Evolutionary conservation across 2,329 filamentous ascomycete genomes (phyloP).

Genomic region (Trichoderma hamatum): DNA sequence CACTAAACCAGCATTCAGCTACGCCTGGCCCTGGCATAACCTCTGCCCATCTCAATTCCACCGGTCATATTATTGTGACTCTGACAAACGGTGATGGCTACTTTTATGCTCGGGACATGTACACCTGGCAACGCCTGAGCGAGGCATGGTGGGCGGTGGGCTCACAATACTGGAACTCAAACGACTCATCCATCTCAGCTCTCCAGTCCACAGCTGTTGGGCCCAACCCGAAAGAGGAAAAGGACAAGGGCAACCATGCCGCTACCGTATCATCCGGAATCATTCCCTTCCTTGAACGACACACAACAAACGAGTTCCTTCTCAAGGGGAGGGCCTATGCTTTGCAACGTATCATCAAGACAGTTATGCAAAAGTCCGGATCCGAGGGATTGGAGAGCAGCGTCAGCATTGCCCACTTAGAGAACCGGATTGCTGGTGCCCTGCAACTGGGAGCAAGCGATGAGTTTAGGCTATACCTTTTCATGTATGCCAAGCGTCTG

Average conservation of each 20-base stretch:
- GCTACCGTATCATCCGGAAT: slow-evolving; percentile 81
- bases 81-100: slow-evolving; percentile 95
- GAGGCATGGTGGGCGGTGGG: slow-evolving; percentile 98
- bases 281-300: slow-evolving; percentile 88
- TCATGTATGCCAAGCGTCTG: slow-evolving; percentile 96
- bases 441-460: slow-evolving; percentile 82
- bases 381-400: slow-evolving; percentile 90
- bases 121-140: slow-evolving; percentile 90
- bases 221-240: slow-evolving; percentile 52
- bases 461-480: slow-evolving; percentile 92
- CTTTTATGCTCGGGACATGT: slow-evolving; percentile 83
- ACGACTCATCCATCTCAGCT: slow-evolving; percentile 83
- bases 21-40: slow-evolving; percentile 83
- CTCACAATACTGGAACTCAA: slow-evolving; percentile 98
- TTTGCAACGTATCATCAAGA: slow-evolving; percentile 88
- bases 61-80: slow-evolving; percentile 83
- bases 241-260: slow-evolving; percentile 51
- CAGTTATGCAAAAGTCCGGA: slow-evolving; percentile 82
- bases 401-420: slow-evolving; percentile 90
- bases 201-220: slow-evolving; percentile 72
- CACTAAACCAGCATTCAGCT: slow-evolving; percentile 73
- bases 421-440: slow-evolving; percentile 90
- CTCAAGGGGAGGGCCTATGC: slow-evolving; percentile 91
- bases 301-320: slow-evolving; percentile 90
- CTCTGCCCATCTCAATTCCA: slow-evolving; percentile 86